phyloP scores from a whole-genome alignment of 2,329 filamentous ascomycete genomes.

The Colletotrichum theobromicola region DNA sequence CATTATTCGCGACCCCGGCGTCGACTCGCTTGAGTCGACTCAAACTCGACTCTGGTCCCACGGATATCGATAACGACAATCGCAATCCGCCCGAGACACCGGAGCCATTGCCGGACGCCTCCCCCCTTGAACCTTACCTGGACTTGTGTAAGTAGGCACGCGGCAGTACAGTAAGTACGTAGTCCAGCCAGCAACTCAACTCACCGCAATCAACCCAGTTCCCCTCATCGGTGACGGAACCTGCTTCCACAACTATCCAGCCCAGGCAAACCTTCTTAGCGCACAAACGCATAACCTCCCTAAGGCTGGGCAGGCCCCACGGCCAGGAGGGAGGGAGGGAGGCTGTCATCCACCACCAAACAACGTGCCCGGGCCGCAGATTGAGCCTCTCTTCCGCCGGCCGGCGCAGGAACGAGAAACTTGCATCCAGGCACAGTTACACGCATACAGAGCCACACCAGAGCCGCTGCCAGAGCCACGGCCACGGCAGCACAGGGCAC shows the following conservation, averaged over 20 bases:
- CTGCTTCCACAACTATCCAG: neutral
- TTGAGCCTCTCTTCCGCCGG: neutral
- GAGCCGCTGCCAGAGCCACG: neutral
- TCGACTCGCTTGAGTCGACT: neutral
- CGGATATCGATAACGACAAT: neutral
- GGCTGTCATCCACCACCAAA: slow-evolving; percentile 12
- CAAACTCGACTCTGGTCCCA: neutral
- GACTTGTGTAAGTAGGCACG: neutral
- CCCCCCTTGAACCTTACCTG: slow-evolving; percentile 3
- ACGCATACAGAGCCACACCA: neutral
- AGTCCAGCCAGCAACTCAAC: neutral
- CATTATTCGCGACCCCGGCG: neutral
- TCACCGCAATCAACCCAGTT: neutral
- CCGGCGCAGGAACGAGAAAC: slow-evolving; percentile 17
- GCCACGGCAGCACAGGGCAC: neutral
- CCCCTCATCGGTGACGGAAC: neutral
- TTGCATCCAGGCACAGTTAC: slow-evolving; percentile 5
- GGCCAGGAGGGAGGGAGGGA: neutral
- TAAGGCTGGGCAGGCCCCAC: neutral
- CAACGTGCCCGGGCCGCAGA: slow-evolving; percentile 17
- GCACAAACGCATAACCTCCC: neutral
- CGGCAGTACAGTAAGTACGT: neutral
- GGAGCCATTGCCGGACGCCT: neutral
- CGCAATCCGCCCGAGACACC: neutral
- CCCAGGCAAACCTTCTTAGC: neutral